Evolutionary conservation across 225 moss, liverwort and hornwort species (phyloP).

Genomic region (Physcomitrellopsis africana): DNA sequence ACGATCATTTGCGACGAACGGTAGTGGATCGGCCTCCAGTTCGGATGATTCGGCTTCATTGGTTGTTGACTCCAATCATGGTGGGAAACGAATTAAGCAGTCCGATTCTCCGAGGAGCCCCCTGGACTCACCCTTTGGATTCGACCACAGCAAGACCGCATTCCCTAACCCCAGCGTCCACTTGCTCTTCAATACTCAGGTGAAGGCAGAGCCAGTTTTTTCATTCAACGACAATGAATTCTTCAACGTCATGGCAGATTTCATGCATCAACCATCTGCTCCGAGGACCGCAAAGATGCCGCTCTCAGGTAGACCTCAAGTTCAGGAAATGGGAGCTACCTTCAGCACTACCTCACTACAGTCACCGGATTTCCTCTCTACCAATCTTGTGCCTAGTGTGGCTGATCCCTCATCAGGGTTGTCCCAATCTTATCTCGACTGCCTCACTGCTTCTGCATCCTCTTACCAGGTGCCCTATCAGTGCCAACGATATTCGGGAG

Average conservation of each 20-base stretch:
- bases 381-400: conserved; percentile 27
- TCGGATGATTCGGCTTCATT: conserved; percentile 43
- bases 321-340: too few relatives aligned
- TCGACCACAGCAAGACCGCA: conserved; percentile 28
- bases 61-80: not conserved
- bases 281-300: too few relatives aligned
- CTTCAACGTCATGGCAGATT: conserved; percentile 29
- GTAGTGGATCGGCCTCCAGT: conserved; percentile 47
- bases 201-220: conserved; percentile 41
- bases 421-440: conserved; percentile 41
- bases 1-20: conserved; percentile 25
- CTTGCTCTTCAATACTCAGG: conserved; percentile 20
- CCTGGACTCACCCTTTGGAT: conserved; percentile 40
- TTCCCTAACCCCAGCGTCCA: not conserved
- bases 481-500: conserved; percentile 33
- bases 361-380: conserved; percentile 7
- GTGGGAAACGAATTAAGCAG: conserved; percentile 34
- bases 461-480: conserved; percentile 24
- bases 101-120: conserved; percentile 52
- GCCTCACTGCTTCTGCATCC: conserved; percentile 6
- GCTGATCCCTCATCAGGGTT: conserved; percentile 39
- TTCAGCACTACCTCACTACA: conserved; percentile 21
- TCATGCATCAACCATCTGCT: too few relatives aligned
- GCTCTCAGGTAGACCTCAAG: too few relatives aligned
- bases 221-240: conserved; percentile 21